Evolutionary conservation across 140 eudicot species (phyloP).

Genomic region (Senecio squalidus): DNA sequence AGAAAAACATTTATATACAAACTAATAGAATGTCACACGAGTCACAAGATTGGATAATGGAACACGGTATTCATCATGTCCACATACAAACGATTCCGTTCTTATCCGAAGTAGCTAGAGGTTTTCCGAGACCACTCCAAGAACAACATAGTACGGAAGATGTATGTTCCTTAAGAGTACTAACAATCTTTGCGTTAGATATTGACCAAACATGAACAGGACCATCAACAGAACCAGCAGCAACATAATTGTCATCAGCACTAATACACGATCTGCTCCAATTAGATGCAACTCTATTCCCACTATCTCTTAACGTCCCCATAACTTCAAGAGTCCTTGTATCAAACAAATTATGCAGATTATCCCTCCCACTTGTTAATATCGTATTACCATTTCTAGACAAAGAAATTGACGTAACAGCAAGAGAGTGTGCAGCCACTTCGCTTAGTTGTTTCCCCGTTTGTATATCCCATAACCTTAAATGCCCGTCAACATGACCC

Average conservation of each 20-base stretch:
- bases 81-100: constrained; percentile 76
- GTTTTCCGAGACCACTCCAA: constrained; percentile 91
- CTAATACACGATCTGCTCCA: constrained; percentile 97
- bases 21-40: constrained; percentile 2
- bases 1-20: constrained; percentile 17
- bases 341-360: constrained; percentile 80
- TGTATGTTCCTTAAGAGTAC: constrained; percentile 75
- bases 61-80: constrained; percentile 32
- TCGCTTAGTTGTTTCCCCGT: constrained; percentile 73
- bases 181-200: constrained; percentile 50
- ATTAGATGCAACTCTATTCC: constrained; percentile 79
- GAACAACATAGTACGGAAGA: constrained; percentile 73
- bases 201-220: constrained; percentile 75
- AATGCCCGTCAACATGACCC: constrained; percentile 88
- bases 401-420: constrained; percentile 67
- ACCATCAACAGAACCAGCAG: constrained; percentile 93
- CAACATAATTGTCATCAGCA: constrained; percentile 82
- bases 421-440: constrained; percentile 79
- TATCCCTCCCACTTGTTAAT: constrained; percentile 91
- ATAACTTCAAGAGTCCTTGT: constrained; percentile 58
- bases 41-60: background rate
- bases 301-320: constrained; percentile 62
- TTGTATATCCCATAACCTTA: constrained; percentile 81
- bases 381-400: constrained; percentile 79
- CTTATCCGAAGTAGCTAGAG: constrained; percentile 73